Percentiles rank a stretch among this genome's conserved stretches.
Conservation (phyloP, 2,329 filamentous ascomycete genomes). For the Rhynchosporium secalis region DNA sequence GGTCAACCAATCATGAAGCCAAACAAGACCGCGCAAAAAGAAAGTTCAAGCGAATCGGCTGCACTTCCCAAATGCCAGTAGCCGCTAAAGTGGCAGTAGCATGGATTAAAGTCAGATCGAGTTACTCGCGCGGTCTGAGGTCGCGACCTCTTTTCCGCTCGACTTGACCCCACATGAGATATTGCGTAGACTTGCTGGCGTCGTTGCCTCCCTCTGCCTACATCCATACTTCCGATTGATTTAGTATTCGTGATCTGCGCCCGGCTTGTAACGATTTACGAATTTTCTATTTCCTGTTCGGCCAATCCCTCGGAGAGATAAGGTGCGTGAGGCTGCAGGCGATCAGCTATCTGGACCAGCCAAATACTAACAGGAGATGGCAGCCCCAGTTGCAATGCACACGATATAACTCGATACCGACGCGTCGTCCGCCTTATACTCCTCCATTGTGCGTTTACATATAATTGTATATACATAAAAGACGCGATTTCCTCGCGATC, state of each 20-base stretch:
- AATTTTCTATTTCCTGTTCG: conserved; percentile 26
- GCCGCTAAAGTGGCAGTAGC: conserved; percentile 4
- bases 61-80: conserved; percentile 1
- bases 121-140: conserved; percentile 7
- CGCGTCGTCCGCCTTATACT: conserved; percentile 26
- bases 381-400: conserved; percentile 26
- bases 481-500: conserved; percentile 17
- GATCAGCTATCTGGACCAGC: conserved; percentile 6
- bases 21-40: not conserved
- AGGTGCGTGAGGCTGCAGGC: conserved; percentile 17
- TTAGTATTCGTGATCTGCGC: not conserved
- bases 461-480: conserved; percentile 19
- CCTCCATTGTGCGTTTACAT: conserved; percentile 3
- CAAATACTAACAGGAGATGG: conserved; percentile 15
- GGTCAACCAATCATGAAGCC: conserved; percentile 4
- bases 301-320: conserved; percentile 12
- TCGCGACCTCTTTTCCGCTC: conserved; percentile 18
- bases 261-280: conserved; percentile 21
- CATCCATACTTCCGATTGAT: conserved; percentile 6
- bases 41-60: conserved; percentile 21
- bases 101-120: conserved; percentile 15
- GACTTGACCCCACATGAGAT: conserved; percentile 12
- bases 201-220: conserved; percentile 13
- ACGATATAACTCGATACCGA: conserved; percentile 29
- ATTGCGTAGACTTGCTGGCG: conserved; percentile 8